Percentiles rank a stretch among this genome's conserved stretches.
Evolutionary conservation across 768 basidiomycete genomes (phyloP).

Genomic region (Kwoniella botswanensis): DNA sequence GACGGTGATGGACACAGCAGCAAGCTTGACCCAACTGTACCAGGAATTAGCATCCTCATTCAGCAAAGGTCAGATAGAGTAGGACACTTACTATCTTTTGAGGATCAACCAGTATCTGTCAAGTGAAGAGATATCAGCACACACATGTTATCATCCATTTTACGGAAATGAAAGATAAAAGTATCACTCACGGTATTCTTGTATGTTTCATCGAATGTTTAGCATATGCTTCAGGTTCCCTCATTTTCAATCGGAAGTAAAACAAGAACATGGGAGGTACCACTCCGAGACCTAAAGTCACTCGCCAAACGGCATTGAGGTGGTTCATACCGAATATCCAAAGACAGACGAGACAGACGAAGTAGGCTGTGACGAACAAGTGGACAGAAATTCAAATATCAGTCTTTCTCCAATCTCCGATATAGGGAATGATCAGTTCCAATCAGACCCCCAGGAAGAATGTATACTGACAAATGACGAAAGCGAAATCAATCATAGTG

Average conservation of each 20-base stretch:
- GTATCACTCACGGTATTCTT: slow-evolving; percentile 66
- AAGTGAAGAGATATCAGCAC: too few species aligned
- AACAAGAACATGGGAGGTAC: slow-evolving; percentile 81
- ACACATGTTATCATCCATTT: too few species aligned
- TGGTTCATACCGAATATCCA: slow-evolving; percentile 87
- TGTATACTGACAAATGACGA: slow-evolving; percentile 64
- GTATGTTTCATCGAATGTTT: slow-evolving; percentile 79
- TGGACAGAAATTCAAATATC: too few species aligned
- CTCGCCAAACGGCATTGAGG: slow-evolving; percentile 82
- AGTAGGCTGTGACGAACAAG: slow-evolving; percentile 5
- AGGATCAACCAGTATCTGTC: slow-evolving; percentile 67
- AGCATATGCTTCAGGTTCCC: slow-evolving; percentile 71
- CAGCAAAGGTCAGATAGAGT: background rate
- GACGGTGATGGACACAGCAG: slow-evolving; percentile 70
- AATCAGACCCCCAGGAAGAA: background rate
- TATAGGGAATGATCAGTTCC: too few species aligned
- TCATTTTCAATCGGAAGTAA: slow-evolving; percentile 83
- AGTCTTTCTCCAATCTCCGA: too few species aligned
- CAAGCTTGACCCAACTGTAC: slow-evolving; percentile 66
- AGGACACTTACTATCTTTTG: slow-evolving; percentile 66
- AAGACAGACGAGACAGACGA: slow-evolving; percentile 68
- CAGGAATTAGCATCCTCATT: background rate
- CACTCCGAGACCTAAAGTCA: slow-evolving; percentile 81
- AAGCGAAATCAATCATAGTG: slow-evolving; percentile 73
- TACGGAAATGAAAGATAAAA: background rate